Base-by-base conservation (phyloP, 2,329 filamentous ascomycete species). In the Pseudofabraea citricarpa region DNA sequence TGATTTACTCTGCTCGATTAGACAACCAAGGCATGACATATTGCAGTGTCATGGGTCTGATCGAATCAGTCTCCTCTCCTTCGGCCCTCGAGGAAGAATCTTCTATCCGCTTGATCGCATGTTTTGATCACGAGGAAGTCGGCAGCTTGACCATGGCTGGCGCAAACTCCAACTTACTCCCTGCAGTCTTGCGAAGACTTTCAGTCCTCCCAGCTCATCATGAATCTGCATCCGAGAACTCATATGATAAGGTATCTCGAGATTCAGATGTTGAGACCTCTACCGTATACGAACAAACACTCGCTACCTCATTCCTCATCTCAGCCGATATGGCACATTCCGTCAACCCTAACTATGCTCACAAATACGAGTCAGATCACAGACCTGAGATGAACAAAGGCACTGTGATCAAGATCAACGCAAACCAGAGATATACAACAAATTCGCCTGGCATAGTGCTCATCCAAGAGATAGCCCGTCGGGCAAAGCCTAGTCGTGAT, bases 121-220 rank as follows among this genome's bases (percentile, higher is more conserved):
- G 91, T 66, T 98, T 98, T 64, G 93, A 98, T 63, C 90, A 98
- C 68, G 93, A 98, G 67, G 93, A 98, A 64, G 93, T 98, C 59
- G 93, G 93, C 42, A 95, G 88, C 49, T 83, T 79, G 45, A 95
- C 90, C 3, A 90, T 91, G 5, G 93, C 98, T 60, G 93, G 93
- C 49, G 93, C 93, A 15, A 83, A 94, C 67, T 95, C 89, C 4
- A 95, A 95, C 67, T 76, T 95, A 45, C 77, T 98, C 15, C 91
- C 93, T 2, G 79, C 88, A 19, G 83, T 97, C 36, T 77, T 97
- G 42, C 85, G 87, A 48, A 87, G 93, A 43, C 77, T 98, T 15
- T 93, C 88, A 1, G 85, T 88, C 23, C 73, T 96, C 23, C 85
- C 87, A 4, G 70, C 75, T 12, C 66, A 65, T 47, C 65, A 65